Evolutionary conservation across 2,329 filamentous ascomycete genomes (phyloP), one percentile per base, ranked within the genome.

Genomic region (Aspergillus sp.): DNA sequence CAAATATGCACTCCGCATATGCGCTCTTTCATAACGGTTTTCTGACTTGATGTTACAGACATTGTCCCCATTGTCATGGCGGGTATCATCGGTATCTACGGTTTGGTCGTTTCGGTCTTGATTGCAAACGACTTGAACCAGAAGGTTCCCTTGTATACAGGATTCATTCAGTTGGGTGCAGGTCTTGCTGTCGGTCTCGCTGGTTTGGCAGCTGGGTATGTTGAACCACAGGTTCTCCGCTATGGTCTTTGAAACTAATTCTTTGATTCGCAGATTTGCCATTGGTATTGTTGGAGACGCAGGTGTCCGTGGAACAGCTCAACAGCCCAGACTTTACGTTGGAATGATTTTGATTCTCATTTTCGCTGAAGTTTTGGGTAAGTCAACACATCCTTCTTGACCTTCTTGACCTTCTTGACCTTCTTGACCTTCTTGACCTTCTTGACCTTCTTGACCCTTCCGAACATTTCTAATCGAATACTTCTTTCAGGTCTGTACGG

Each of bases 11-110:
- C 26, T 13, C 30, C n/a, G 9, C 11, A 10, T 12, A 28, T n/a
- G 32, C 4, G 33, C 12, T 28, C 9, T 6, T 2, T 9, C 5
- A 28, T 32, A 26, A n/a, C 10, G n/a, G 5, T 45, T 57, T 27
- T 52, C 52, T 57, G 35, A 52, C 44, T 28, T 46, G 10, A 12
- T 5, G 28, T 39, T 39, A 7, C 57, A 97, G 91, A 96, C 81
- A 96, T 97, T 72, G 91, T 97, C 55, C 93, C 93, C 69, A 93
- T 97, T 74, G 95, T 98, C 84, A 98, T 98, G 93, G 93, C 93
- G 79, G 93, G 93, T 97, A 98, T 98, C 74, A 97, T 98, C 75
- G 93, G 89, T 86, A 97, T 98, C 72, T 98, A 93, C 76, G 88
- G 88, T 62, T 81, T 93, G 55, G 88, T 93, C 73, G 87, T 91